Percentiles rank a stretch among this genome's conserved stretches.
Evolutionary conservation across 192 early-diverging fungal genomes (phyloP).

Genomic region (Fimicolochytrium jonesii): DNA sequence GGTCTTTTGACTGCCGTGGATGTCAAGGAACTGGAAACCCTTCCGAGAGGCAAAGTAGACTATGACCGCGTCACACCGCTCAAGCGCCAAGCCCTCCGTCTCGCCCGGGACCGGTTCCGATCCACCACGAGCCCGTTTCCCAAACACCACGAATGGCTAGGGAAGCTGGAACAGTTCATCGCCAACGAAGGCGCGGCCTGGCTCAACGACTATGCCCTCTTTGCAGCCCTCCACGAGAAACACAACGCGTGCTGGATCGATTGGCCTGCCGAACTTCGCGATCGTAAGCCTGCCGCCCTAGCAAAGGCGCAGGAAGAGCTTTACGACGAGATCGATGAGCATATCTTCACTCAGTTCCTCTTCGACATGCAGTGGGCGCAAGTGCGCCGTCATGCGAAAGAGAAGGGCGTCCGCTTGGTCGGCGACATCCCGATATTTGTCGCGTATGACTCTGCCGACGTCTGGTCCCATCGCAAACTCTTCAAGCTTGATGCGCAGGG

Average conservation of each 20-base stretch:
- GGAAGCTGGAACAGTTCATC: not conserved
- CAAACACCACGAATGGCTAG: not conserved
- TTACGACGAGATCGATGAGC: conserved; percentile 18
- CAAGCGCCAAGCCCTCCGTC: conserved; percentile 12
- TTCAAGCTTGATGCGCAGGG: conserved; percentile 19
- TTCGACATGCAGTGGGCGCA: conserved; percentile 15
- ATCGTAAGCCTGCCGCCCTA: conserved; percentile 17
- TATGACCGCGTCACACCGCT: conserved; percentile 17
- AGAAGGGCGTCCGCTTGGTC: conserved; percentile 11
- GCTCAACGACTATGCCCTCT: conserved; percentile 24
- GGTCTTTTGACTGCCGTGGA: conserved; percentile 11
- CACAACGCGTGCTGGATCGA: conserved; percentile 17
- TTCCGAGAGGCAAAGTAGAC: conserved; percentile 12
- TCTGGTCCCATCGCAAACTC: conserved; percentile 8
- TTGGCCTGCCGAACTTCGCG: conserved; percentile 18
- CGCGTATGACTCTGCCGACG: conserved; percentile 19
- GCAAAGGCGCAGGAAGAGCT: conserved; percentile 6
- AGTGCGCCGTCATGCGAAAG: conserved; percentile 1
- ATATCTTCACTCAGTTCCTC: conserved; percentile 20
- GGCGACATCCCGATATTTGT: conserved; percentile 27
- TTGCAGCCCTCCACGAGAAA: conserved; percentile 10
- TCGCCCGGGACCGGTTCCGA: conserved; percentile 20
- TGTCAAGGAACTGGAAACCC: not conserved
- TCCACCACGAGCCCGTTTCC: not conserved
- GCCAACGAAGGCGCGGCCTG: conserved; percentile 7